Conservation (phyloP, 2,329 filamentous ascomycete species). For the Leptographium galeiforme region DNA sequence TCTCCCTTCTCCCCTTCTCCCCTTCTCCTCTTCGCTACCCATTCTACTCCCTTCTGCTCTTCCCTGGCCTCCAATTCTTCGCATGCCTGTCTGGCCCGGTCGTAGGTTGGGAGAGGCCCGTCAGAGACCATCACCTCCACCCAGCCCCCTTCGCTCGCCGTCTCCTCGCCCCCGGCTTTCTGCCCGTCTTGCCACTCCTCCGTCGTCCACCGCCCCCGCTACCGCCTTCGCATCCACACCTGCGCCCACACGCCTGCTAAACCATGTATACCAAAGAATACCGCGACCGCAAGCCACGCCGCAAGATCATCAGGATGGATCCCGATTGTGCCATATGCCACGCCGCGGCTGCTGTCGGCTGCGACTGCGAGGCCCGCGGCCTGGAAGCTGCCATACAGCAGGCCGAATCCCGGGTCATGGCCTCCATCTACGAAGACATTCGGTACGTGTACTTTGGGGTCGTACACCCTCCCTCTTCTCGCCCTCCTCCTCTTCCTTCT, state of each 20-base stretch:
- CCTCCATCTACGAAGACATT: constrained; percentile 47
- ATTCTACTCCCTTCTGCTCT: constrained; percentile 5
- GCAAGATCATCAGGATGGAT: constrained; percentile 49
- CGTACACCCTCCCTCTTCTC: no score
- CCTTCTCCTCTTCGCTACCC: constrained; percentile 4
- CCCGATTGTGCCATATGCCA: constrained; percentile 56
- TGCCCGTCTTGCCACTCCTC: not conserved
- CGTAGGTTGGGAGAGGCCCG: constrained; percentile 4
- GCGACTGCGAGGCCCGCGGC: constrained; percentile 54
- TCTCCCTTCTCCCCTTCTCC: not conserved
- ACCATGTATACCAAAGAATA: constrained; percentile 36
- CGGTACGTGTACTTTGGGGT: constrained; percentile 30
- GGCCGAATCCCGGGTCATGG: constrained; percentile 51
- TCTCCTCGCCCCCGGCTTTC: constrained; percentile 5
- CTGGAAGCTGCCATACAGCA: constrained; percentile 49
- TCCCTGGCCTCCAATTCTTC: constrained; percentile 8
- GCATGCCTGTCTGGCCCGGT: constrained; percentile 12
- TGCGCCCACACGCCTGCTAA: constrained; percentile 11
- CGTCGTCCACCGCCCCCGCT: not conserved
- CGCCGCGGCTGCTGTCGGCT: constrained; percentile 42
- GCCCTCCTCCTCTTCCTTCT: not conserved
- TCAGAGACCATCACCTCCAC: not conserved
- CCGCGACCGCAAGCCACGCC: constrained; percentile 21
- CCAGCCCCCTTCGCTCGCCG: not conserved
- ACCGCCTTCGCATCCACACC: not conserved